These are phyloP conservation scores for Euphorbia schlechtendalii DNA, from an alignment of 441 rosid genomes.

Conservation along the genomic window DNA sequence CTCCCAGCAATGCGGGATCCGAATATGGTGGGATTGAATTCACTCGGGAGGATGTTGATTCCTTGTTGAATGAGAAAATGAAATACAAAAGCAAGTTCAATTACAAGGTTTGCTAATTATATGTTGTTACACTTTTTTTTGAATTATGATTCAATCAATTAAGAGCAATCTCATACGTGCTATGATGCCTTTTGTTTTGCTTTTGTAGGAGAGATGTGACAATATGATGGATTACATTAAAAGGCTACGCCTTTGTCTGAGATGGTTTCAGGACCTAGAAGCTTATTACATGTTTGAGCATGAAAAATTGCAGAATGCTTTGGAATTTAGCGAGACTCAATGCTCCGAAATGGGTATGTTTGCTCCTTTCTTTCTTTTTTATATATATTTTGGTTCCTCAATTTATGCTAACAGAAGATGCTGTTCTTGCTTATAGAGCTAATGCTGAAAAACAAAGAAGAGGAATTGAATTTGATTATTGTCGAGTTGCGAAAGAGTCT, in stretches of 20 bases:
- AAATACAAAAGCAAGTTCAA: conserved; percentile 76
- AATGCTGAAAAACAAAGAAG: conserved; percentile 63
- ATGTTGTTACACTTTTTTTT: not conserved
- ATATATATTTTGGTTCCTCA: not conserved
- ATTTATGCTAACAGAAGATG: conserved; percentile 5
- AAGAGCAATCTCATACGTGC: not conserved
- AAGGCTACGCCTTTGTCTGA: conserved; percentile 72
- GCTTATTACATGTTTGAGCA: conserved; percentile 58
- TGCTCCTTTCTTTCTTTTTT: conserved; percentile 1
- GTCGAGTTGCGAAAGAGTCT: conserved; percentile 50
- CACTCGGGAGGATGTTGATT: conserved; percentile 78
- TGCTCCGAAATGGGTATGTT: conserved; percentile 52
- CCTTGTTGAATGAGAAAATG: conserved; percentile 71
- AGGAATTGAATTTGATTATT: conserved; percentile 44
- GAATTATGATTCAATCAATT: not conserved
- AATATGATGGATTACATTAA: conserved; percentile 57
- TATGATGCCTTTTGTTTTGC: not conserved
- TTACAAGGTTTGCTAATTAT: conserved; percentile 52
- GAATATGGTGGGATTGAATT: conserved; percentile 55
- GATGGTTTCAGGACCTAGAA: conserved; percentile 72
- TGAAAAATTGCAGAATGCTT: conserved; percentile 47
- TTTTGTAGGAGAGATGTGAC: conserved; percentile 64
- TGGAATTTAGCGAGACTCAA: conserved; percentile 65
- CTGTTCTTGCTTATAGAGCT: conserved; percentile 37
- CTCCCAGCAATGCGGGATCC: conserved; percentile 42